Evolutionary conservation across 2,329 filamentous ascomycete genomes (phyloP).

Genomic region (Cladosporium sp.): DNA sequence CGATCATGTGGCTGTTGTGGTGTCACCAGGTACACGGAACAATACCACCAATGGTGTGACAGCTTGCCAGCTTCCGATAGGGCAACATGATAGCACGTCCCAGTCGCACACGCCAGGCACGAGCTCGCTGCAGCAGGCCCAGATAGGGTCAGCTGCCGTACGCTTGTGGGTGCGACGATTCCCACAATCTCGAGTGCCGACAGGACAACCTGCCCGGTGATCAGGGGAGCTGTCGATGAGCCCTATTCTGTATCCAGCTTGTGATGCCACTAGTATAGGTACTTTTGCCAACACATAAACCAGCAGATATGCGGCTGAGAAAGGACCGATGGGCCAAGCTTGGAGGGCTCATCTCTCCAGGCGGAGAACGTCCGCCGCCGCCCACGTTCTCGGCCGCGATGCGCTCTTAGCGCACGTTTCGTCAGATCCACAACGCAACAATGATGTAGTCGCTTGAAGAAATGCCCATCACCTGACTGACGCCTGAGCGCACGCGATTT

Average conservation of each 20-base stretch:
- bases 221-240: too few species aligned
- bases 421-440: conserved; percentile 5
- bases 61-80: not conserved
- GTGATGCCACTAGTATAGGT: not conserved
- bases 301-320: not conserved
- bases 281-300: too few species aligned
- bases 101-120: conserved; percentile 1
- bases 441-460: conserved; percentile 2
- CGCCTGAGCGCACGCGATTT: not conserved
- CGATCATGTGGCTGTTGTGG: not conserved
- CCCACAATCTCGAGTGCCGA: conserved; percentile 1
- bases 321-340: not conserved
- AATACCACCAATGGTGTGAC: not conserved
- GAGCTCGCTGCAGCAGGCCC: conserved; percentile 1
- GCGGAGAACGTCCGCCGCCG: too few species aligned
- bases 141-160: not conserved
- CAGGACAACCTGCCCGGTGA: not conserved
- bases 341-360: not conserved
- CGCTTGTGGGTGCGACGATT: not conserved
- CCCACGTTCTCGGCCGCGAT: not conserved
- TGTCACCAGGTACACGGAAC: not conserved
- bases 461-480: conserved; percentile 5
- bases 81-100: not conserved
- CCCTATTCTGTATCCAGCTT: not conserved
- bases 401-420: not conserved